Base-by-base conservation (phyloP, 176 grass and related monocot genomes). In the Oryza australiensis region DNA sequence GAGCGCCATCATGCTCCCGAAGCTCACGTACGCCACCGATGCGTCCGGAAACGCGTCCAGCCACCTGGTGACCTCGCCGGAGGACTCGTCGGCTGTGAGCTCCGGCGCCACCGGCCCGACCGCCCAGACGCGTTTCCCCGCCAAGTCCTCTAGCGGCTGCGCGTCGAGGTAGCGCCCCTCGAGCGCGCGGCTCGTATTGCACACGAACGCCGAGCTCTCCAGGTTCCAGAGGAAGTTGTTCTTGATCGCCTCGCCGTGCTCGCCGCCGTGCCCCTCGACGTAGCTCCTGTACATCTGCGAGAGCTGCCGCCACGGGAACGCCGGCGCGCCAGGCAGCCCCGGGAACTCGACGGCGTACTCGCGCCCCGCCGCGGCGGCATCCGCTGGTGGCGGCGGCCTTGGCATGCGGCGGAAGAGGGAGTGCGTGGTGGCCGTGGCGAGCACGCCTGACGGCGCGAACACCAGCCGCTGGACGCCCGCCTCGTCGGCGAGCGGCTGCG, bases 141-240 rank as follows among this genome's bases (percentile, higher is more conserved):
- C 86, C 48, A 86, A 29, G 68, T 88, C 84, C 45, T 71, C 26
- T 57, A 88, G 77, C 46, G 82, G 83, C 77, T 85, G 66, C 42
- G 11, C 28, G 6, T 82, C 68, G 13, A 89, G 67, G 64, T 83
- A 84, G 26, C 45, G 34, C 5, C 79, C 78, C 76, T 92, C 86
- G 28, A 92, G 72, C 40, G 35, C 63, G 5, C 8, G 22, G 63
- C 74, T 76, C 2, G 86, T 82, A 67, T 89, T 88, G 26, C 62
- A 83, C 53, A 92, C 74, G 59, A 89, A 78, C 55, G 55, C 83
- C 46, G 62, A 40, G 79, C 82, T 70, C 46, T 83, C 62, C 0
- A 75, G 57, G 43, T 92, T 92, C 82, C 78, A 73, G 26, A 88
- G 71, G 62, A 86, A 85, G 66, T 88, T 88, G 28, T 83, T 26